Evolutionary conservation across 1,284 basidiomycete species (phyloP), one percentile per base, ranked within the genome.

Genomic region (Rhizoctonia solani): DNA sequence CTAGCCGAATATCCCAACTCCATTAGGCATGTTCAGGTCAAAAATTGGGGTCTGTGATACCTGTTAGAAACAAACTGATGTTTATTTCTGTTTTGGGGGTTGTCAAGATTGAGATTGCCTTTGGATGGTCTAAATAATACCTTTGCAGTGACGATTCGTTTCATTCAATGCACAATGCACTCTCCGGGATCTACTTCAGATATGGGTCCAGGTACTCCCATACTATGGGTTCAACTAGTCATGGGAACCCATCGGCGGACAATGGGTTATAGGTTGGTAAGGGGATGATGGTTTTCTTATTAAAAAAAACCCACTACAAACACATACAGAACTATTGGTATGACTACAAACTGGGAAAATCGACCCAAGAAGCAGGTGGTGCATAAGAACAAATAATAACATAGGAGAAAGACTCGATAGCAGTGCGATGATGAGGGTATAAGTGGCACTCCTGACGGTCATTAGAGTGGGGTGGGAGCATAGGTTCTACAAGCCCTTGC

Each of bases 371-470:
- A 49, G 25, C 29, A 27, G 50, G 50, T 53, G 29, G 30, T 27
- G 29, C 61, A 54, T 54, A 34, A 44, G 27, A 21, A 39, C 14
- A n/a, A 65, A 65, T 65, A 65, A 65, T 50, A 65, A 53, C 53
- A 30, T 11, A 65, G 27, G 44, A 27, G 46, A 16, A 30, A 49
- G 58, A 25, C 25, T 53, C 49, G 50, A 46, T 25, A 65, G 61
- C 61, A 65, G 61, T 54, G 50, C 49, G 32, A 25, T 16, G 23
- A 34, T 29, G n/a, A 30, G 37, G 50, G 61, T 54, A 65, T 65
- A 65, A 44, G 54, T 29, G 54, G 29, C 50, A 53, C 50, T 65
- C 39, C 61, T 65, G 61, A 21, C 50, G 41, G 49, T 54, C 50
- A 39, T 19, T n/a, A 4, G 23, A 4, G 39, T 8, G 41, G 16